Percentiles rank a stretch among this genome's conserved stretches.
These are phyloP conservation scores for Saururus chinensis DNA, from an alignment of 164 flowering plant species.

Conservation along the genomic window DNA sequence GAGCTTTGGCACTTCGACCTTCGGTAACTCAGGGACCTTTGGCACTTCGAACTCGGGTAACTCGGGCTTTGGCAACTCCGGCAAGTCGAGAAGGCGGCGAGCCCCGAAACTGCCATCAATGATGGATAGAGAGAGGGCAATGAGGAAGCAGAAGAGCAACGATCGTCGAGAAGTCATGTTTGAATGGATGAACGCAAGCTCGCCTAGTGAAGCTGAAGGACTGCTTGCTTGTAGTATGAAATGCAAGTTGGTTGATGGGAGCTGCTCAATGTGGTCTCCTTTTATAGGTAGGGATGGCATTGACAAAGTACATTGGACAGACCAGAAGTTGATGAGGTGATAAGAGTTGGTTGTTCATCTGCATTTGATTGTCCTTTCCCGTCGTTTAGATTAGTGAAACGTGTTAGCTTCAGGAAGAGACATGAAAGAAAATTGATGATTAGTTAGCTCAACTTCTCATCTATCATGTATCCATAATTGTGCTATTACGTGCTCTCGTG, in stretches of 20 bases:
- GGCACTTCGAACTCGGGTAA: not conserved
- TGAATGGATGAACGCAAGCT: no score
- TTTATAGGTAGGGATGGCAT: not conserved
- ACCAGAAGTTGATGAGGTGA: not conserved
- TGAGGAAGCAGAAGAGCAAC: not conserved
- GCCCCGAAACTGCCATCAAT: not conserved
- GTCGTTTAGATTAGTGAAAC: not conserved
- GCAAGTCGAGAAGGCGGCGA: not conserved
- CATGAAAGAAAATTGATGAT: not conserved
- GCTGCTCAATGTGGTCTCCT: not conserved
- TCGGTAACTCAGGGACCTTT: not conserved
- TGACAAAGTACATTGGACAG: no score
- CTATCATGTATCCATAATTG: not conserved
- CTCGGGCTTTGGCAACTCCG: not conserved
- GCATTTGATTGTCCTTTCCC: not conserved
- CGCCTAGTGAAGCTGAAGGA: not conserved
- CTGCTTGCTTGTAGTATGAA: not conserved
- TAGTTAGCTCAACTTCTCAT: constrained; percentile 1
- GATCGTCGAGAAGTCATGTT: constrained; percentile 4
- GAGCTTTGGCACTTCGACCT: not conserved
- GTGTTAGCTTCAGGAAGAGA: not conserved
- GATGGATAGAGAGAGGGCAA: not conserved
- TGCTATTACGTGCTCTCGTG: no score
- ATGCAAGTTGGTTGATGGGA: not conserved
- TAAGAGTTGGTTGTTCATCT: not conserved